A percentile compares a stretch with the other conserved stretches of the same genome.
These are phyloP conservation scores for Lipomyces spencermartinsiae DNA, from an alignment of 805 yeast species.

Conservation along the genomic window DNA sequence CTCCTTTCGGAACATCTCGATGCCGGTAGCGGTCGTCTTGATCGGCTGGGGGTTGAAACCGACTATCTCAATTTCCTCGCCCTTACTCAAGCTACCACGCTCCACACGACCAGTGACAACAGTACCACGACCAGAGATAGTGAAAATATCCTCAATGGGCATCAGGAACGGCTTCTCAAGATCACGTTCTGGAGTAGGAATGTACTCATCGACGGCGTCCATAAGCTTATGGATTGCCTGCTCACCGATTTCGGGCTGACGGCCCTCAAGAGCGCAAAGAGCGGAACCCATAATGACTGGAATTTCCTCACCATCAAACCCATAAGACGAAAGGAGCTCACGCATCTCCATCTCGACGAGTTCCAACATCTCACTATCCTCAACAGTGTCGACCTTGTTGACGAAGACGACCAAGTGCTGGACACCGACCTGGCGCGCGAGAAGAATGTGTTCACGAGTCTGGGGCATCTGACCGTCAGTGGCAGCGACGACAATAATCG, in stretches of 20 bases:
- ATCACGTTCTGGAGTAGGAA: conserved; percentile 97
- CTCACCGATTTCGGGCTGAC: conserved; percentile 88
- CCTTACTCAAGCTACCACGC: conserved; percentile 96
- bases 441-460: conserved; percentile 96
- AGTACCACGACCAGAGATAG: conserved; percentile 99
- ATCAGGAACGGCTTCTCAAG: conserved; percentile 94
- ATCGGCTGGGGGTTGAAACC: conserved; percentile 86
- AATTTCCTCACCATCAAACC: conserved; percentile 97
- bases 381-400: conserved; percentile 96
- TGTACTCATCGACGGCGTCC: conserved; percentile 90
- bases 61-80: conserved; percentile 97
- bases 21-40: conserved; percentile 96
- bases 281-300: conserved; percentile 99
- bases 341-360: conserved; percentile 99
- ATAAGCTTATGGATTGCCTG: conserved; percentile 79
- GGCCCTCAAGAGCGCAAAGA: conserved; percentile 89
- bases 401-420: conserved; percentile 96
- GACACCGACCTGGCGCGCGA: conserved; percentile 99
- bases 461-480: conserved; percentile 99
- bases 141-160: conserved; percentile 97
- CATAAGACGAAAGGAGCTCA: conserved; percentile 87
- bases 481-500: conserved; percentile 98
- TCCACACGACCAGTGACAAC: conserved; percentile 99
- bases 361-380: conserved; percentile 99
- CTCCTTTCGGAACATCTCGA: conserved; percentile 99